A percentile compares a stretch with the other conserved stretches of the same genome.
phyloP scores from a whole-genome alignment of 805 yeast species.

The Cyberlindnera americana region DNA sequence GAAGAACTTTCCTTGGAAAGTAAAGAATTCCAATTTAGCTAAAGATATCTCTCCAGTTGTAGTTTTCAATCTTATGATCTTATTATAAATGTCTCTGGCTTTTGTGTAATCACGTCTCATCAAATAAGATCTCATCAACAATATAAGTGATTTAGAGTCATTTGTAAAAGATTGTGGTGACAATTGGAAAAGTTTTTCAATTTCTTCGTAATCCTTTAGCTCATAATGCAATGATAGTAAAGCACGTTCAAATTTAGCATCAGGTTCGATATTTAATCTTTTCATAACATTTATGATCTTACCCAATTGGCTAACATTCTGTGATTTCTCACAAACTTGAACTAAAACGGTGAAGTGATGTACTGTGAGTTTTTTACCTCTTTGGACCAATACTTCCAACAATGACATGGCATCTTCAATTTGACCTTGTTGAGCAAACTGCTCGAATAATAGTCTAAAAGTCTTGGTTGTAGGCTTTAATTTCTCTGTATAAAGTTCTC shows the following conservation, averaged over 20 bases:
- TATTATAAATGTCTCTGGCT: constrained; percentile 12
- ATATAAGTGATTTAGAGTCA: constrained; percentile 8
- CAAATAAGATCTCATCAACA: constrained; percentile 20
- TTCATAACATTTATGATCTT: constrained; percentile 17
- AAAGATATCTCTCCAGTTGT: constrained; percentile 1
- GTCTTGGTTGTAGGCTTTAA: constrained; percentile 15
- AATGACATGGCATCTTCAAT: constrained; percentile 17
- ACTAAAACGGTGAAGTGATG: constrained; percentile 13
- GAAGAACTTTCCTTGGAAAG: constrained; percentile 23
- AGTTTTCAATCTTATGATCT: not conserved
- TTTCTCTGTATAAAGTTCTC: constrained; percentile 5
- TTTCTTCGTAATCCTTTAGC: constrained; percentile 12
- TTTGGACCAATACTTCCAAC: constrained; percentile 15
- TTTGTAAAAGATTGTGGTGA: not conserved
- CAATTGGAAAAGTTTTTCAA: constrained; percentile 10
- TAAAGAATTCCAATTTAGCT: constrained; percentile 10
- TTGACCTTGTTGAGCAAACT: constrained; percentile 22
- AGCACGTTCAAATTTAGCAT: constrained; percentile 10
- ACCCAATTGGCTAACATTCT: constrained; percentile 6
- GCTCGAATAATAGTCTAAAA: constrained; percentile 16
- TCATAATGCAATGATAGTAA: constrained; percentile 16
- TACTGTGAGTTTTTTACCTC: constrained; percentile 3
- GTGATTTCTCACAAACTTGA: constrained; percentile 14
- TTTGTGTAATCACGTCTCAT: constrained; percentile 2
- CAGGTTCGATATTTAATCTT: constrained; percentile 11